Evolutionary conservation across 768 basidiomycete genomes (phyloP).

Genomic region (Postia placenta): DNA sequence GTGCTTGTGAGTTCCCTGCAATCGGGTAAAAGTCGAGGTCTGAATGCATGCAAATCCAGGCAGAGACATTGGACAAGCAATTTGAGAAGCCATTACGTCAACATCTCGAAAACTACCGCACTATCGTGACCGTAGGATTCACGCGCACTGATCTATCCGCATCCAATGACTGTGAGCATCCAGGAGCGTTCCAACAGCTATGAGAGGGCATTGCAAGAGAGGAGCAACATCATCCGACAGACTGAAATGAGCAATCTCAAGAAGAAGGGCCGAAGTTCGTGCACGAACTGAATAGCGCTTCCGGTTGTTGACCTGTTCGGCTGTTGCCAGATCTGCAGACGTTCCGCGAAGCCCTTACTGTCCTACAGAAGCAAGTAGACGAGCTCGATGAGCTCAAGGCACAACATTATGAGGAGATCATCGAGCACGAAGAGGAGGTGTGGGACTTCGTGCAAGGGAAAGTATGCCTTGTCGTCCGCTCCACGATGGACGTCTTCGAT

Average conservation of each 20-base stretch:
- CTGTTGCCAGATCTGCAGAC: constrained; percentile 68
- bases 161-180: constrained; percentile 1
- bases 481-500: constrained; percentile 90
- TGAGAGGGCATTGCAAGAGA: constrained; percentile 76
- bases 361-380: constrained; percentile 86
- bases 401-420: constrained; percentile 80
- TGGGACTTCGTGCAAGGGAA: constrained; percentile 90
- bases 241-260: constrained; percentile 85
- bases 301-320: neutral
- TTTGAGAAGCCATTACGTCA: constrained; percentile 89
- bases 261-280: constrained; percentile 77
- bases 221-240: constrained; percentile 76
- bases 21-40: neutral
- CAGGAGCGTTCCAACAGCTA: constrained; percentile 84
- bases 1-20: constrained; percentile 56
- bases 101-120: constrained; percentile 75
- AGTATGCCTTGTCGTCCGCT: constrained; percentile 81
- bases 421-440: constrained; percentile 92
- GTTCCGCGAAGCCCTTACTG: constrained; percentile 76
- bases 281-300: neutral
- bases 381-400: constrained; percentile 84
- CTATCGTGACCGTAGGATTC: constrained; percentile 56
- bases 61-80: constrained; percentile 78
- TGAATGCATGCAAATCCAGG: constrained; percentile 35
- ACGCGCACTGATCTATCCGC: neutral